phyloP scores from a whole-genome alignment of 768 basidiomycete genomes.

The Boletales sp. region DNA sequence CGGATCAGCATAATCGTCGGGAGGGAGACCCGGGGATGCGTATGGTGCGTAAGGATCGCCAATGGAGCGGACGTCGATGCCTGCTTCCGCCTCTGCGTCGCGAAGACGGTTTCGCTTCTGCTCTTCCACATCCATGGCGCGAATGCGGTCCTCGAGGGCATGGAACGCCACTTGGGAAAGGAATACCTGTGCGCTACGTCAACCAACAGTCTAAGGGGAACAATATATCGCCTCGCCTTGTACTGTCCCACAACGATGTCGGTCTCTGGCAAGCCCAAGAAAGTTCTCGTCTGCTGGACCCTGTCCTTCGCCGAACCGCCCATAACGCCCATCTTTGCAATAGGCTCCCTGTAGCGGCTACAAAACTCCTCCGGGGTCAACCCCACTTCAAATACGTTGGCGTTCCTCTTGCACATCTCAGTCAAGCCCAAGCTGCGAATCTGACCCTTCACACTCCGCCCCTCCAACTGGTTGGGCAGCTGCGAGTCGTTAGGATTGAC shows the following conservation, averaged over 20 bases:
- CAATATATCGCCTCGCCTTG: slow-evolving; percentile 53
- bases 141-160: slow-evolving; percentile 80
- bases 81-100: slow-evolving; percentile 71
- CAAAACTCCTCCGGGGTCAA: slow-evolving; percentile 87
- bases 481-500: slow-evolving; percentile 95
- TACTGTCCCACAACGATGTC: slow-evolving; percentile 81
- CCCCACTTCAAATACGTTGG: slow-evolving; percentile 73
- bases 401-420: slow-evolving; percentile 68
- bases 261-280: slow-evolving; percentile 55
- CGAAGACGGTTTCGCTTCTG: slow-evolving; percentile 75
- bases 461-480: slow-evolving; percentile 90
- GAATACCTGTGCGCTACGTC: slow-evolving; percentile 60
- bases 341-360: slow-evolving; percentile 71
- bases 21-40: slow-evolving; percentile 43
- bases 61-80: slow-evolving; percentile 52
- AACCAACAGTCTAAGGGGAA: slow-evolving; percentile 2
- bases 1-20: slow-evolving; percentile 48
- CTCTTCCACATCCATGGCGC: slow-evolving; percentile 81
- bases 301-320: slow-evolving; percentile 60
- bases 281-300: slow-evolving; percentile 54
- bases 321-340: slow-evolving; percentile 52
- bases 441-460: slow-evolving; percentile 87
- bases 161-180: slow-evolving; percentile 85
- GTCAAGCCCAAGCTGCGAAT: slow-evolving; percentile 76
- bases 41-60: slow-evolving; percentile 81